Base-by-base conservation (phyloP, 2,329 filamentous ascomycete species). In the Aspergillus texensis region DNA sequence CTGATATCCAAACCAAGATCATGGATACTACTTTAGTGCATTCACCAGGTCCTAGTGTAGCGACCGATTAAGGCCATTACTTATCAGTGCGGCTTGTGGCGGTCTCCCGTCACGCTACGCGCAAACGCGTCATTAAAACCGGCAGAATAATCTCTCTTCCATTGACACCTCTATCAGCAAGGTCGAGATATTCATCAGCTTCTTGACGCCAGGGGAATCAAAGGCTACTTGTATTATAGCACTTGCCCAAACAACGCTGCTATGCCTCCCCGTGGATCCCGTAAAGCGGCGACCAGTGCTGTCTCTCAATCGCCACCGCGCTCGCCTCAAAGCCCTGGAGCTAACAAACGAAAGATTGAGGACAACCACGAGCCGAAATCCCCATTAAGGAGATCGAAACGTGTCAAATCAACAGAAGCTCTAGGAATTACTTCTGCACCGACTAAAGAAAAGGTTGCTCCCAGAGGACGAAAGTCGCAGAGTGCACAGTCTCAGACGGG, bases 351-450 rank as follows among this genome's bases (percentile, higher is more conserved):
- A 54, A 71, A 73, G 43, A 65, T 72, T 36, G 71, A 71, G 63
- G 70, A 70, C 59, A 63, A 63, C 46, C 64, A 62, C 26, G 65
- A 71, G 26, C 66, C 66, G 50, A 64, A 59, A 39, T 73, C 72
- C 12, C 71, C 73, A 52, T 60, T 68, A 41, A 66, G 74, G 63
- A 60, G 71, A 64, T 76, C 75, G 8, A 77, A 75, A 57, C 68
- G 74, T 8, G 65, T 73, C 53, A 75, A 68, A 58, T 68, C 71
- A 19, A 66, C 62, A 2, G 64, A 67, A 21, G 46, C 24, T 21
- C 32, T 57, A n/a, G 52, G 24, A 43, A 32, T 32, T 21, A 11
- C 28, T 16, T 19, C 58, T 19, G 41, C 45, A 1, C 21, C 39
- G 16, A 39, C 2, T 14, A 34, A 11, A 52, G 28, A 52, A 32